These are phyloP conservation scores for Aspergillus caelatus DNA, from an alignment of 2,329 filamentous ascomycete genomes.

Conservation along the genomic window DNA sequence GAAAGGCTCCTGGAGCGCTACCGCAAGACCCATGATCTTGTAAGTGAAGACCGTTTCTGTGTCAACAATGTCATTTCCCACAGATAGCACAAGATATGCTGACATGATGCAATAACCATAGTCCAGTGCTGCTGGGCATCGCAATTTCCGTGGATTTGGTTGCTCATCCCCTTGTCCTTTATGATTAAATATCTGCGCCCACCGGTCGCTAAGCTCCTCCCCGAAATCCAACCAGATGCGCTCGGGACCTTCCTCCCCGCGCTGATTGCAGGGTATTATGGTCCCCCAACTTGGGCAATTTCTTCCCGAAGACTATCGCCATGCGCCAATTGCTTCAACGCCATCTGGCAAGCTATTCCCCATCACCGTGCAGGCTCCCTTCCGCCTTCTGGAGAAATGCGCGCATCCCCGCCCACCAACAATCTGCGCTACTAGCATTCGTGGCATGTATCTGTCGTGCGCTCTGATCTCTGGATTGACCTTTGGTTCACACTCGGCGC, in stretches of 20 bases:
- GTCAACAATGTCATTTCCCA: too few species aligned
- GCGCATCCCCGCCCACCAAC: not conserved
- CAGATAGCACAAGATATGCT: not conserved
- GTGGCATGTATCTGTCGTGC: not conserved
- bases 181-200: conserved; percentile 2
- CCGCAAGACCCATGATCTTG: too few species aligned
- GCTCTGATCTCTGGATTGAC: not conserved
- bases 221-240: not conserved
- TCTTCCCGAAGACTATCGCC: conserved; percentile 8
- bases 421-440: conserved; percentile 1
- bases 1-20: too few species aligned
- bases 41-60: not conserved
- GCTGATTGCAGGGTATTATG: conserved; percentile 8
- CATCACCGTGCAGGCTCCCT: conserved; percentile 9
- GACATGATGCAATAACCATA: not conserved
- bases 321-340: conserved; percentile 7
- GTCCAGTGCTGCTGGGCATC: not conserved
- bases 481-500: not conserved
- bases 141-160: conserved; percentile 5
- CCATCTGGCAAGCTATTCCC: conserved; percentile 19
- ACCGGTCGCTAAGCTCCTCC: conserved; percentile 5
- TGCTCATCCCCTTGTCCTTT: conserved; percentile 9
- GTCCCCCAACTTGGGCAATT: conserved; percentile 3
- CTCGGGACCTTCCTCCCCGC: conserved; percentile 3
- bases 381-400: not conserved